Evolutionary conservation across 164 flowering plant species (phyloP), one percentile per base, ranked within the genome.

Genomic region (Nymphaea thermarum): DNA sequence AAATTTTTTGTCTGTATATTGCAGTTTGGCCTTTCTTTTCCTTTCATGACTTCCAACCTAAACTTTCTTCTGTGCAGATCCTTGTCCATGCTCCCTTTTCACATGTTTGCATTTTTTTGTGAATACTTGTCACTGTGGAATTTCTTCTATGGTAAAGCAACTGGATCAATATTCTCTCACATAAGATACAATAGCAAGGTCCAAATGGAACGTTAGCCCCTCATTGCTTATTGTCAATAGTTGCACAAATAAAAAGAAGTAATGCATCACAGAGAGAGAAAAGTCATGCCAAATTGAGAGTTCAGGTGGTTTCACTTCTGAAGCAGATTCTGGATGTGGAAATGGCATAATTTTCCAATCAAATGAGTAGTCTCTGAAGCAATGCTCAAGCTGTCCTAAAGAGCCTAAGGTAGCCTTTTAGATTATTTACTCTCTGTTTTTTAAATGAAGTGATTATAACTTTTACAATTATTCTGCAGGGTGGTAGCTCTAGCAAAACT

Each of bases 1-100:
- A 43, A 83, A 83, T 18, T 87, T 86, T 69, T 71, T 93, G 75
- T 88, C 97, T 44, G 57, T 88, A 62, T 89, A 87, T 78, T 91
- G 93, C 74, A 74, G 96, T 87, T 87, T 17, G 63, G 61, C 62
- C 17, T 64, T 36, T 55, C 42, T 12, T 42, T 5, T 66, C 3
- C 51, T 45, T 64, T 18, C 14, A 25, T 25, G 36, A n/a, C 17
- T 43, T 42, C n/a, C 44, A 47, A 63, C 6, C 3, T 4, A 5
- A 10, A 45, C 5, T 45, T 45, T 45, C 2, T 7, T 14, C 5
- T 6, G n/a, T 43, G 16, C 17, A 55, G 45, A 18, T 69, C 4
- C 12, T 57, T 6, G 7, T 16, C 15, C 42, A 18, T 65, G 25
- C 64, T 17, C 63, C 44, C 41, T 66, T 61, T 8, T 71, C 44